Evolutionary conservation across 306 rosid genomes (phyloP).

Genomic region (Astragalus glycyphyllos): DNA sequence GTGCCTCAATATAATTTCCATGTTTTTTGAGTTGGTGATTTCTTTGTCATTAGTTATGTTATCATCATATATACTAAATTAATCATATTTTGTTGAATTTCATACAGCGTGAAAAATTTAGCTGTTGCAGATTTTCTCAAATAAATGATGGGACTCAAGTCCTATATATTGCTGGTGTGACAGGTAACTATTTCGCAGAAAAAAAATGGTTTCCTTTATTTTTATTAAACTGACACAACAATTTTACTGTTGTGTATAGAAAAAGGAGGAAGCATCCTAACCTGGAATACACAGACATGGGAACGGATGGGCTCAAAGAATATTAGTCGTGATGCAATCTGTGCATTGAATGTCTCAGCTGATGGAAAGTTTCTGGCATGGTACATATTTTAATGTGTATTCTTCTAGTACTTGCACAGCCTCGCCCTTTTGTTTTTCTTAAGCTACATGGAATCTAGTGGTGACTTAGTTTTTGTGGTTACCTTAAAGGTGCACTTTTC

Average conservation of each 20-base stretch:
- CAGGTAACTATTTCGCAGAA: conserved; percentile 56
- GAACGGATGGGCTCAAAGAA: conserved; percentile 67
- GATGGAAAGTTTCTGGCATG: conserved; percentile 89
- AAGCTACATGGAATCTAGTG: conserved; percentile 14
- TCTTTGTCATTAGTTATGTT: conserved; percentile 9
- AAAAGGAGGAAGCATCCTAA: conserved; percentile 75
- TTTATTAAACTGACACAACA: conserved; percentile 35
- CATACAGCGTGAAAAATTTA: conserved; percentile 74
- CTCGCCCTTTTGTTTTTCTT: conserved; percentile 13
- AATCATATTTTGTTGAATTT: conserved; percentile 43
- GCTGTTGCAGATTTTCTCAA: conserved; percentile 83
- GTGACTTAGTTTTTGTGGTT: conserved; percentile 28
- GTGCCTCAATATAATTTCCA: conserved; percentile 26
- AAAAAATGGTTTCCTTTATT: conserved; percentile 29
- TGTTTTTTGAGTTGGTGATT: conserved; percentile 25
- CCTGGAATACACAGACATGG: conserved; percentile 88
- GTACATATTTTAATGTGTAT: conserved; percentile 52
- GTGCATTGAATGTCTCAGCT: conserved; percentile 78
- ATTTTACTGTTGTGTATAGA: conserved; percentile 48
- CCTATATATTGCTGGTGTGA: conserved; percentile 62
- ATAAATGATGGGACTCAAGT: conserved; percentile 53
- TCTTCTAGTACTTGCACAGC: conserved; percentile 20
- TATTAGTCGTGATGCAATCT: conserved; percentile 66
- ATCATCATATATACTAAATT: conserved; percentile 29
- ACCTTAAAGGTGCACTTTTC: conserved; percentile 16